Evolutionary conservation across 1,284 basidiomycete species (phyloP).

Genomic region (Moesziomyces antarcticus): DNA sequence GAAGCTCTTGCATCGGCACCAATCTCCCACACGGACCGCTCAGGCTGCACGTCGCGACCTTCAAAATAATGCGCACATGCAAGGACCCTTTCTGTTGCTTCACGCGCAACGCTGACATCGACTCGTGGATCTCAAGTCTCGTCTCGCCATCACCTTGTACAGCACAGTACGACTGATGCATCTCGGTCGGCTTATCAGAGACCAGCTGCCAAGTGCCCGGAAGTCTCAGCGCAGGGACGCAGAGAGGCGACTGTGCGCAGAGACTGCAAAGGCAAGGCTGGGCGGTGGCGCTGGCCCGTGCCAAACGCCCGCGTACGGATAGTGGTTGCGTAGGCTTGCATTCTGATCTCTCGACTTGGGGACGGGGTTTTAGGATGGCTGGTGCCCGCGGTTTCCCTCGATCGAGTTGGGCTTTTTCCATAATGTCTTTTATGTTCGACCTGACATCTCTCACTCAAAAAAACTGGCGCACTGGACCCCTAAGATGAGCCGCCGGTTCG

Average conservation of each 20-base stretch:
- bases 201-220: no score
- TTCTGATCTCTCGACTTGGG: constrained; percentile 4
- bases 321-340: not conserved
- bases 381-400: constrained; percentile 8
- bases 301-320: not conserved
- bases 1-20: no score
- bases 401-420: not conserved
- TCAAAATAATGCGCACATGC: not conserved
- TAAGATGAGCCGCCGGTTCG: not conserved
- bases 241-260: not conserved
- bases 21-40: not conserved
- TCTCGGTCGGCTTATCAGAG: no score
- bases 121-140: not conserved
- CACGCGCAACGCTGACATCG: not conserved
- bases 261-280: not conserved
- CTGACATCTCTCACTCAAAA: not conserved
- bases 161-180: no score
- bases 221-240: not conserved
- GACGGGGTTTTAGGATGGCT: constrained; percentile 1
- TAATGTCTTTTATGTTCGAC: not conserved
- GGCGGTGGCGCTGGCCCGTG: constrained; percentile 5
- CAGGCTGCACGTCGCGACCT: not conserved
- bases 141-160: no score
- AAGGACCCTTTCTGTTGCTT: not conserved
- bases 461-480: not conserved